These are phyloP conservation scores for Colletotrichum acutatum DNA, from an alignment of 2,329 filamentous ascomycete genomes.

Conservation along the genomic window DNA sequence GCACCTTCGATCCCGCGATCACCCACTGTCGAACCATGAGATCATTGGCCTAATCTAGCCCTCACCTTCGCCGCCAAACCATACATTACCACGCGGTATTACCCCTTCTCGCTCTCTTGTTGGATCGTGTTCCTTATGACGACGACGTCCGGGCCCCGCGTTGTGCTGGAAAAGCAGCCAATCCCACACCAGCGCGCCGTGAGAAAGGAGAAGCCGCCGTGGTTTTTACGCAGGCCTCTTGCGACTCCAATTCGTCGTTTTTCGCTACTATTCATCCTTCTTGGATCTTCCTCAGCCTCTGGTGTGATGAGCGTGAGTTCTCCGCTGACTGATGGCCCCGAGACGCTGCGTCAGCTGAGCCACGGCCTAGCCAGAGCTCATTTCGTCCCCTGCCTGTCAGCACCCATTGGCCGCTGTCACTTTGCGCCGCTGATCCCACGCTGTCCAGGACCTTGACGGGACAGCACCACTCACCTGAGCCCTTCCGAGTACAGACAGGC, in stretches of 20 bases:
- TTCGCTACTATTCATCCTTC: background rate
- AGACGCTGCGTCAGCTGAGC: slow-evolving; percentile 28
- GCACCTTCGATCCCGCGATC: slow-evolving; percentile 7
- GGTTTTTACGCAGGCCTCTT: background rate
- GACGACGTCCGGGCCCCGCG: background rate
- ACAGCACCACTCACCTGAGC: slow-evolving; percentile 19
- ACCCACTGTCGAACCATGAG: background rate
- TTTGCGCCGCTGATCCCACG: slow-evolving; percentile 22
- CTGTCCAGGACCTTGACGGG: background rate
- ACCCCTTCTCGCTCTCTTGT: background rate
- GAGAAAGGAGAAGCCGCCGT: background rate
- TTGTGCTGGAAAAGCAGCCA: background rate
- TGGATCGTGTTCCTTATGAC: background rate
- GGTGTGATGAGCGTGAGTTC: background rate
- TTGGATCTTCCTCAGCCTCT: background rate
- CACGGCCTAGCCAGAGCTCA: slow-evolving; percentile 18
- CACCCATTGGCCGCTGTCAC: slow-evolving; percentile 20
- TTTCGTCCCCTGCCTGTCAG: slow-evolving; percentile 10
- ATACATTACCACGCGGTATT: background rate
- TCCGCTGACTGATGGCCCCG: background rate
- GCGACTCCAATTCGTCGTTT: slow-evolving; percentile 16
- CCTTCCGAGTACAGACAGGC: background rate
- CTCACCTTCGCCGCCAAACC: background rate
- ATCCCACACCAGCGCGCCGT: background rate
- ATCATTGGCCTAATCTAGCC: background rate